Evolutionary conservation across 2,329 filamentous ascomycete species (phyloP), one percentile per base, ranked within the genome.

Genomic region (Clonostachys rhizophaga): DNA sequence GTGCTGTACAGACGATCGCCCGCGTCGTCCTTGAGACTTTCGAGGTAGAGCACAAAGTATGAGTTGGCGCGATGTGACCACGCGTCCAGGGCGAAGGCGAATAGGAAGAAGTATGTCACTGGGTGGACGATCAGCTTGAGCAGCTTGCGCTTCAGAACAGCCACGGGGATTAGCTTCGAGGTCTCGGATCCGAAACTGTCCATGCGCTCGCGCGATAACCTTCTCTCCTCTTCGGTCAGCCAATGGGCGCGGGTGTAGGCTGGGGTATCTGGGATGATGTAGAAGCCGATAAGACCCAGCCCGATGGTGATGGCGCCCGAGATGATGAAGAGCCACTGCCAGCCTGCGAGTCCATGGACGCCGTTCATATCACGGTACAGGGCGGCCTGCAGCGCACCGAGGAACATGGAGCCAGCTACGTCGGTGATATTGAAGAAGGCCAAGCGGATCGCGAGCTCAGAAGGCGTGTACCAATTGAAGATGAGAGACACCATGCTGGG

Each of bases 221-320:
- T 70, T 48, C 76, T 78, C 55, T 89, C 83, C 39, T 77, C 66
- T 1, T 68, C 61, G 2, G 68, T 74, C 6, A 89, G 72, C 64
- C 82, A 89, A 36, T 68, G 71, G 0, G 83, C 79, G 0, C 76
- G 81, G 51, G 86, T 80, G 0, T 30, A 30, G 24, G 24, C 14
- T 17, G 85, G 84, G 24, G 77, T 79, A 57, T 89, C 82, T 2
- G 86, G 82, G 5, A 91, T 68, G 60, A 81, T 72, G 74, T 81
- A 87, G 66, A 81, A 86, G 3, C 77, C 79, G 2, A 71, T 58
- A 6, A 84, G 54, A 2, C 83, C 83, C 4, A 58, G 87, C 0
- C 87, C 8, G 2, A 86, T 71, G 0, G 55, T 58, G 16, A 58
- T 50, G 14, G 49, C 37, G 2, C 51, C 67, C 39, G 69, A 60